Percentiles rank a stretch among this genome's conserved stretches.
Evolutionary conservation across 805 yeast species (phyloP).

Genomic region (Ascoidea rubescens): DNA sequence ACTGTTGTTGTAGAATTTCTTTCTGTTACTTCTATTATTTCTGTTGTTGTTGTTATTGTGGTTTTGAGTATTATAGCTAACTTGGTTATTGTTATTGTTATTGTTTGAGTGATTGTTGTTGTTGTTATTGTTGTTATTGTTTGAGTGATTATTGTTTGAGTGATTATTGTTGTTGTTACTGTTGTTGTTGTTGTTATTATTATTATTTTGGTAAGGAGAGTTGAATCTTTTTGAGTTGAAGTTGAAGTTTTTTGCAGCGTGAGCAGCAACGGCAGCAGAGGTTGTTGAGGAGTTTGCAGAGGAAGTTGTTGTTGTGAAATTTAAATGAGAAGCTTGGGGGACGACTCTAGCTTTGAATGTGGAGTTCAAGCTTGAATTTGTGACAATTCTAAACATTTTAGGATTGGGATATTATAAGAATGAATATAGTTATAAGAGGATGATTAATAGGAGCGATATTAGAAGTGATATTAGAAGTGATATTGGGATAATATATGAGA

Average conservation of each 20-base stretch:
- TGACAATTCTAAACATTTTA: conserved; percentile 9
- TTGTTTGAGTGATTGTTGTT: too few species aligned
- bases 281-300: background rate
- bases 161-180: conserved; percentile 6
- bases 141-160: conserved; percentile 6
- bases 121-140: conserved; percentile 4
- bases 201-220: conserved; percentile 2
- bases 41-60: conserved; percentile 14
- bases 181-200: conserved; percentile 7
- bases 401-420: background rate
- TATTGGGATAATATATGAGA: too few species aligned
- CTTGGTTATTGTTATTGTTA: background rate
- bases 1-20: conserved; percentile 9
- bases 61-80: background rate
- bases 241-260: conserved; percentile 6
- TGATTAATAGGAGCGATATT: too few species aligned
- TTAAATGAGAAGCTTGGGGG: conserved; percentile 7
- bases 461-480: too few species aligned
- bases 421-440: too few species aligned
- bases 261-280: too few species aligned
- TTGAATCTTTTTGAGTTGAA: conserved; percentile 8
- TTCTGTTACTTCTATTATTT: conserved; percentile 11
- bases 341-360: conserved; percentile 9
- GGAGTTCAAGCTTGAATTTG: conserved; percentile 5
- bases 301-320: conserved; percentile 1